Evolutionary conservation across 495 filamentous ascomycete species (phyloP).

Genomic region (Daldinia childiae): DNA sequence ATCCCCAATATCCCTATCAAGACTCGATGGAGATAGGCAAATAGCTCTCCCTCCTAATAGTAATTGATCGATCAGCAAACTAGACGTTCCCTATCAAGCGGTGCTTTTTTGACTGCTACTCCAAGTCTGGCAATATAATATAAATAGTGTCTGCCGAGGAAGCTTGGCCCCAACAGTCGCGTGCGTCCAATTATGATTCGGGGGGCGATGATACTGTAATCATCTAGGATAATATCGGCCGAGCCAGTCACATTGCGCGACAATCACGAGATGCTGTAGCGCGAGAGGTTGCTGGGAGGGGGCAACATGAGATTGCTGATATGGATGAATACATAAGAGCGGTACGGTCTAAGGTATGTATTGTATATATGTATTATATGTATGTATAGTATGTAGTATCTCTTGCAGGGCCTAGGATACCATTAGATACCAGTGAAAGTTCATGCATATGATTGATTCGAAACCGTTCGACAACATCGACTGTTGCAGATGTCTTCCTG

Average conservation of each 20-base stretch:
- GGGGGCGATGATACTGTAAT: slow-evolving; percentile 37
- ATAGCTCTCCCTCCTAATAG: slow-evolving; percentile 7
- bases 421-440: slow-evolving; percentile 2
- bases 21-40: slow-evolving; percentile 32
- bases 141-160: slow-evolving; percentile 39
- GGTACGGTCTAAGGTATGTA: background rate
- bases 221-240: slow-evolving; percentile 42
- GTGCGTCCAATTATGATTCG: slow-evolving; percentile 33
- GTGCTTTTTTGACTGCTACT: slow-evolving; percentile 3
- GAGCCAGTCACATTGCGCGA: slow-evolving; percentile 42
- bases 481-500: slow-evolving; percentile 20
- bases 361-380: background rate
- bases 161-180: slow-evolving; percentile 42
- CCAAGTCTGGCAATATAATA: slow-evolving; percentile 23
- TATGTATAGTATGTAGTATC: background rate
- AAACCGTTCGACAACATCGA: slow-evolving; percentile 24
- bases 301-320: slow-evolving; percentile 28
- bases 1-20: slow-evolving; percentile 16
- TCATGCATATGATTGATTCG: slow-evolving; percentile 22
- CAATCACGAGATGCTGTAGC: slow-evolving; percentile 35
- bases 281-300: slow-evolving; percentile 21
- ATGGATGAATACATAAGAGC: slow-evolving; percentile 24
- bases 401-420: slow-evolving; percentile 1
- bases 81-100: slow-evolving; percentile 33
- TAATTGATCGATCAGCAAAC: slow-evolving; percentile 33